Conservation (phyloP, 1,284 basidiomycete species). For the Melampsora americana region DNA sequence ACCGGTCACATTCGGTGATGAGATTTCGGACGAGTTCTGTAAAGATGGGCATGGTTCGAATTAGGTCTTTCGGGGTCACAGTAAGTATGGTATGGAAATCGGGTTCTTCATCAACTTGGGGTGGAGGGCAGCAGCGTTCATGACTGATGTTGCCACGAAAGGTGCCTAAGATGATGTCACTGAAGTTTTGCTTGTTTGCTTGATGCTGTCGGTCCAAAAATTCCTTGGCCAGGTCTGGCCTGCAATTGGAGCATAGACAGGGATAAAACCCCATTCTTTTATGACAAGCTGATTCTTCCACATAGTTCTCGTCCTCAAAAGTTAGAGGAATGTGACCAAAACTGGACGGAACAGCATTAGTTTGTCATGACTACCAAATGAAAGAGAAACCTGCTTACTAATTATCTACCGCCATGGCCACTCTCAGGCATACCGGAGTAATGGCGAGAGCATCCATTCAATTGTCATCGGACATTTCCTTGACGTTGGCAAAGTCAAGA, state of each 20-base stretch:
- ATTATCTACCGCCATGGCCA: not conserved
- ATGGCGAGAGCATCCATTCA: conserved; percentile 23
- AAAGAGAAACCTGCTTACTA: no score
- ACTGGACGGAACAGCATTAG: not conserved
- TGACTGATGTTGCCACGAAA: not conserved
- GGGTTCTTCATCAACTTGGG: not conserved
- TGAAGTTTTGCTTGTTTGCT: not conserved
- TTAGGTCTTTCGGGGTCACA: not conserved
- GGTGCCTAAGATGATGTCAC: not conserved
- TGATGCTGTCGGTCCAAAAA: conserved; percentile 4
- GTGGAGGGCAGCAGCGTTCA: not conserved
- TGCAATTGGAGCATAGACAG: conserved; percentile 29
- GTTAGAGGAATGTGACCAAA: not conserved
- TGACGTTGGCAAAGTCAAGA: not conserved
- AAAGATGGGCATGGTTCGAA: not conserved
- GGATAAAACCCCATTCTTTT: not conserved
- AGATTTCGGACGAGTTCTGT: not conserved
- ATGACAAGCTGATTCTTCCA: not conserved
- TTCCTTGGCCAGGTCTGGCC: not conserved
- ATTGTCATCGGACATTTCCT: conserved; percentile 6
- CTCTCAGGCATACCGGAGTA: conserved; percentile 12
- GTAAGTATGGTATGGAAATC: not conserved
- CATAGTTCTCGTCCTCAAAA: not conserved
- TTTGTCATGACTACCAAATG: no score
- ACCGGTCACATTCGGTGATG: not conserved